Base-by-base conservation (phyloP, 352 stramenopile species). In the Pythium rhizo-oryzae region DNA sequence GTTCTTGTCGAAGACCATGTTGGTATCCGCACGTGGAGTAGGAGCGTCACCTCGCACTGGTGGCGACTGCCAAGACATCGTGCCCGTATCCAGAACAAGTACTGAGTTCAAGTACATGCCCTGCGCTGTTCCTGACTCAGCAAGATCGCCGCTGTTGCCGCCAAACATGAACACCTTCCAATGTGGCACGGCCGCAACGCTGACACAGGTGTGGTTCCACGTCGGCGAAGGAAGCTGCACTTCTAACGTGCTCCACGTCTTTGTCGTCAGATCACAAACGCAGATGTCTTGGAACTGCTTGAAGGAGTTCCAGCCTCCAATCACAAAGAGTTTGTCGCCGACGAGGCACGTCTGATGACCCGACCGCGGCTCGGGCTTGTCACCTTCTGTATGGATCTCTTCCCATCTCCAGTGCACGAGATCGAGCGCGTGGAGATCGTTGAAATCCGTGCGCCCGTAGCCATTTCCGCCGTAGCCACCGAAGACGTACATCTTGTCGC, bases 121-220 rank as follows among this genome's bases (percentile, higher is more conserved):
- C 77, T 96, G 92, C 0, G 90, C 89, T 1, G 91, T 93, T 13
- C 81, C 78, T 0, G 92, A 88, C 51, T 97, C 89, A 8, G 86
- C 81, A 5, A 99, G 72, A 70, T 99, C 93, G 11, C 97, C 96
- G 49, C 90, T 98, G 74, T 98, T 98, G 43, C 97, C 97, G 56
- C 97, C 97, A 77, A 99, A 99, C 59, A 99, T 84, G 67, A 99
- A 99, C 3, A 99, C 82, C 72, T 99, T 99, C 95, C 96, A 99
- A 76, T 98, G 76, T 4, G 97, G 97, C n/a, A 99, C 97, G 35
- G 97, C 96, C 23, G 86, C 84, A 11, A 99, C 94, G 43, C 87
- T 93, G 13, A 98, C 87, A 39, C 95, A 97, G 18, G 94, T 89
- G 78, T 98, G 96, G 70, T 98, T 98, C 97, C 97, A 99, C 35